A percentile compares a stretch with the other conserved stretches of the same genome.
Conservation (phyloP, 306 rosid species). For the Begonia loranthoides region DNA sequence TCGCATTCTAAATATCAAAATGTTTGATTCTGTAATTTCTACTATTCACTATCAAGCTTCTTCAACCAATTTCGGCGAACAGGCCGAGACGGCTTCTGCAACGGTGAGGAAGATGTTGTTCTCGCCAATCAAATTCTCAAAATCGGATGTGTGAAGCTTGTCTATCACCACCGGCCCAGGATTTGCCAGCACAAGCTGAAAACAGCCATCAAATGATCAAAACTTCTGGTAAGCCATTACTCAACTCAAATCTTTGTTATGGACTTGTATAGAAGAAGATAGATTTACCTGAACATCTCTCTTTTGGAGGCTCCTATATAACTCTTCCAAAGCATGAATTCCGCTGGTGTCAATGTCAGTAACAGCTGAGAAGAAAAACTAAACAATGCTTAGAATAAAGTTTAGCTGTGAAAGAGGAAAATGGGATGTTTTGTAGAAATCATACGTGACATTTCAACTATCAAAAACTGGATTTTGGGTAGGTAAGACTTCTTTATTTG, state of each 20-base stretch:
- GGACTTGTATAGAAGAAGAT: background rate
- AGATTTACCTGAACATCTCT: slow-evolving; percentile 31
- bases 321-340: slow-evolving; percentile 22
- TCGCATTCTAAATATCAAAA: too few relatives aligned
- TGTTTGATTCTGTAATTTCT: too few relatives aligned
- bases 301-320: slow-evolving; percentile 15
- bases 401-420: background rate
- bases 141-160: slow-evolving; percentile 61
- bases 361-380: slow-evolving; percentile 42
- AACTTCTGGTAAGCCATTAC: slow-evolving; percentile 23
- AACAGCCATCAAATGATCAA: background rate
- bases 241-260: background rate
- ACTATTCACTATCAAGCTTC: slow-evolving; percentile 23
- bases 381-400: background rate
- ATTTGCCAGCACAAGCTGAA: slow-evolving; percentile 83
- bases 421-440: background rate
- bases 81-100: slow-evolving; percentile 63
- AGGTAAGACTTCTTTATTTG: slow-evolving; percentile 27
- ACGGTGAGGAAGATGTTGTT: slow-evolving; percentile 79
- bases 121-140: slow-evolving; percentile 47
- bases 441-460: slow-evolving; percentile 90
- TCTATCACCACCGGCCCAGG: slow-evolving; percentile 81
- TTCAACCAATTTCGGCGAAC: slow-evolving; percentile 45
- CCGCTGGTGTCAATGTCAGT: slow-evolving; percentile 26
- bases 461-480: slow-evolving; percentile 56